Evolutionary conservation across 1,284 basidiomycete species (phyloP).

Genomic region (Ustilago crameri): DNA sequence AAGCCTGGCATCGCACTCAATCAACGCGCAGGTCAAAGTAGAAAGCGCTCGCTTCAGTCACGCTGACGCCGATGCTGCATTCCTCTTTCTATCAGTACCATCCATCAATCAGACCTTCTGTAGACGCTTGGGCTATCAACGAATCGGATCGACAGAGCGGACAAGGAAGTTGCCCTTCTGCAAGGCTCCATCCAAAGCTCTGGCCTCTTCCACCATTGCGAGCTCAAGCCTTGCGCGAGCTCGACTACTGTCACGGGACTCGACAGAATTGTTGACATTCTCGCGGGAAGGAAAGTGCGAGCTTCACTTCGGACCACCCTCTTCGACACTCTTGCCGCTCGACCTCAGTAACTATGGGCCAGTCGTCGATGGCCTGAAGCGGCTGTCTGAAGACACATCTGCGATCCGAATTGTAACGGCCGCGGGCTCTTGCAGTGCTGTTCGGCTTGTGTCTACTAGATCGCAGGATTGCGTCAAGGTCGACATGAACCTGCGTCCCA

Average conservation of each 20-base stretch:
- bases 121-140: constrained; percentile 30
- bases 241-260: constrained; percentile 5
- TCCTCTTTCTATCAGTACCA: constrained; percentile 29
- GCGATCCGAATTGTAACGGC: constrained; percentile 3
- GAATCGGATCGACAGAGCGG: constrained; percentile 4
- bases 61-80: constrained; percentile 13
- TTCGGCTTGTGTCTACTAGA: constrained; percentile 7
- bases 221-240: constrained; percentile 8
- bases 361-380: constrained; percentile 1
- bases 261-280: constrained; percentile 19
- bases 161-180: constrained; percentile 28
- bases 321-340: constrained; percentile 6
- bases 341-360: constrained; percentile 22
- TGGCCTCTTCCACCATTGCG: constrained; percentile 7
- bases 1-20: background rate
- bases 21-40: constrained; percentile 7
- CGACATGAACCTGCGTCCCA: constrained; percentile 19
- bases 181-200: constrained; percentile 20
- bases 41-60: constrained; percentile 14
- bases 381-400: background rate
- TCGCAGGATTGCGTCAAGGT: background rate
- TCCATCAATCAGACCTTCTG: constrained; percentile 26
- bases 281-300: constrained; percentile 3
- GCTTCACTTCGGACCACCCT: constrained; percentile 38
- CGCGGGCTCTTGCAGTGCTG: background rate